Percentiles rank a stretch among this genome's conserved stretches.
Evolutionary conservation across 768 basidiomycete genomes (phyloP).

Genomic region (Terana coerulea): DNA sequence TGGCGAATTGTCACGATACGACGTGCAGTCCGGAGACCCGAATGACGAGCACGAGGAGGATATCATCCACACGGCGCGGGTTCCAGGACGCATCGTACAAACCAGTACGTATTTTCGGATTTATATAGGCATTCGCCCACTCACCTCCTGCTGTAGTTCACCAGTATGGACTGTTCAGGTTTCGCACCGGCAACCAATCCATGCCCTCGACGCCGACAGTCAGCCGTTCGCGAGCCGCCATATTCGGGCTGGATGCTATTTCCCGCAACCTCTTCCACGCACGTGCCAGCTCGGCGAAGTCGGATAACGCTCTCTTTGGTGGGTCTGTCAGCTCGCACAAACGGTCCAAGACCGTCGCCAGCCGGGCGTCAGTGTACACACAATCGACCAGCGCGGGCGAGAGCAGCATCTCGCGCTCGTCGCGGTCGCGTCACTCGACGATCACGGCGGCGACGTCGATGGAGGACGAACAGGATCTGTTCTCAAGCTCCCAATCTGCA

Average conservation of each 20-base stretch:
- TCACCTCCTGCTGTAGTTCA: slow-evolving; percentile 50
- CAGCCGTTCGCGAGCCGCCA: slow-evolving; percentile 71
- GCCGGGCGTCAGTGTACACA: slow-evolving; percentile 68
- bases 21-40: slow-evolving; percentile 70
- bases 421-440: slow-evolving; percentile 61
- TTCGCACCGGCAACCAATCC: slow-evolving; percentile 72
- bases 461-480: slow-evolving; percentile 39
- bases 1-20: slow-evolving; percentile 77
- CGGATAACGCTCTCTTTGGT: slow-evolving; percentile 65
- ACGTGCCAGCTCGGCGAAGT: slow-evolving; percentile 62
- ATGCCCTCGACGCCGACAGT: slow-evolving; percentile 84
- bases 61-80: slow-evolving; percentile 71
- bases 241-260: slow-evolving; percentile 86
- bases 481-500: background rate
- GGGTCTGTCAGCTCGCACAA: slow-evolving; percentile 66
- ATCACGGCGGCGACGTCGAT: slow-evolving; percentile 64
- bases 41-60: slow-evolving; percentile 76
- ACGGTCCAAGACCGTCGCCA: slow-evolving; percentile 64
- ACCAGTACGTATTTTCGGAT: slow-evolving; percentile 58
- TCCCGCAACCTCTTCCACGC: slow-evolving; percentile 83
- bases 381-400: slow-evolving; percentile 66
- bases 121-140: background rate
- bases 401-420: slow-evolving; percentile 67
- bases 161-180: slow-evolving; percentile 86
- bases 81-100: slow-evolving; percentile 73